These are phyloP conservation scores for Yarrowia sp. DNA, from an alignment of 805 yeast genomes.

Conservation along the genomic window DNA sequence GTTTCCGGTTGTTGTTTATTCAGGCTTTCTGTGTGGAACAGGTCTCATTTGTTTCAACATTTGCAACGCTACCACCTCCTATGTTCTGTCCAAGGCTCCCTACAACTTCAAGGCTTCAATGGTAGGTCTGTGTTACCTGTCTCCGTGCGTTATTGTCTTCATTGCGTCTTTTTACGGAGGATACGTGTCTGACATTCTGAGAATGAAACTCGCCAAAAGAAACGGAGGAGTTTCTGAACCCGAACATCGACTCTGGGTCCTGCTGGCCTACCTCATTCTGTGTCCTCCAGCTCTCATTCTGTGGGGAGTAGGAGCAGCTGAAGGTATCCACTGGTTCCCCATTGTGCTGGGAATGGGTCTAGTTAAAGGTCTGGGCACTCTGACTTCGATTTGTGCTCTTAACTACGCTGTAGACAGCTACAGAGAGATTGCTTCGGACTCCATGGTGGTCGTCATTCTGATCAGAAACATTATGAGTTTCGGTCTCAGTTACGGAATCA, in stretches of 20 bases:
- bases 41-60: conserved; percentile 25
- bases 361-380: conserved; percentile 44
- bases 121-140: conserved; percentile 20
- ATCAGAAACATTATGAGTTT: conserved; percentile 50
- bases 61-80: conserved; percentile 7
- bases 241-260: conserved; percentile 51
- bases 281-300: conserved; percentile 48
- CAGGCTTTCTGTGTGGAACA: conserved; percentile 15
- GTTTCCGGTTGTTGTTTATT: conserved; percentile 3
- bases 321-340: conserved; percentile 48
- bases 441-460: conserved; percentile 48
- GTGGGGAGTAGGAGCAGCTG: conserved; percentile 54
- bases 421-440: conserved; percentile 43
- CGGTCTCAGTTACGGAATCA: conserved; percentile 50
- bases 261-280: conserved; percentile 42
- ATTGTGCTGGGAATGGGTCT: conserved; percentile 47
- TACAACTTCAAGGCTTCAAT: conserved; percentile 22
- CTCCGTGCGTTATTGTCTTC: conserved; percentile 1
- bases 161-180: conserved; percentile 4
- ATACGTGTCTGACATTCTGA: background rate
- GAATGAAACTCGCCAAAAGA: conserved; percentile 26
- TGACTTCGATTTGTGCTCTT: conserved; percentile 44
- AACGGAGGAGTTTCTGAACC: conserved; percentile 47
- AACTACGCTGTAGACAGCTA: conserved; percentile 49
- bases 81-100: background rate